Evolutionary conservation across 148 eudicot species (phyloP), one percentile per base, ranked within the genome.

Genomic region (Vaccinium corymbosum): DNA sequence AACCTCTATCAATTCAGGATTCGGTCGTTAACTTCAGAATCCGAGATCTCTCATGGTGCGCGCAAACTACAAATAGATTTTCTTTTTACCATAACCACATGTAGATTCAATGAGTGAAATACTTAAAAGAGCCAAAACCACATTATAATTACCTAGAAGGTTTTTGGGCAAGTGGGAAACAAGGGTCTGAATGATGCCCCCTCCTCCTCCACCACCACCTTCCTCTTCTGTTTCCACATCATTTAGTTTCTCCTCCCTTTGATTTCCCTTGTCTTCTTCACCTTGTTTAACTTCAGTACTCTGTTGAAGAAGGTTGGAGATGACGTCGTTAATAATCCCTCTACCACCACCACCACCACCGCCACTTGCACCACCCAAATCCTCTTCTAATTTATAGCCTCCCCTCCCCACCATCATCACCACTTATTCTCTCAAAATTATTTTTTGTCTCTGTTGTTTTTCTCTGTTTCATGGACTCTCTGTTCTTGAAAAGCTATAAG

Each of bases 81-180:
- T 38, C 42, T 38, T 38, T 38, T 38, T 38, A 38, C 5, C 42
- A 4, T 38, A 38, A 38, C 42, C 1, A 51, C 53, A 12, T 51
- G 53, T 0, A 51, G 53, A 51, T 51, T 51, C 10, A 51, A 51
- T 51, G 13, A 51, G 12, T 51, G 53, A 51, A 51, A 51, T 51
- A 51, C 53, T 51, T 51, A 12, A 12, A 10, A 38, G 53, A 51
- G 14, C 53, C 53, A 51, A 51, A 51, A 51, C 12, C 53, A 51
- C 53, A 51, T 51, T 38, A 38, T 38, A 38, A 38, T 38, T 38
- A 38, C 88, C 86, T 57, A 78, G 29, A 50, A 83, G 86, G 4
- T 56, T 68, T 16, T 76, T 49, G 22, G 81, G 81, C 81, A 86
- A 80, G 86, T 83, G 81, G 56, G 88, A 86, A 13, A 80, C 81